Conservation (phyloP, 2,329 filamentous ascomycete genomes). For the Phyllosticta citrichinensis region DNA sequence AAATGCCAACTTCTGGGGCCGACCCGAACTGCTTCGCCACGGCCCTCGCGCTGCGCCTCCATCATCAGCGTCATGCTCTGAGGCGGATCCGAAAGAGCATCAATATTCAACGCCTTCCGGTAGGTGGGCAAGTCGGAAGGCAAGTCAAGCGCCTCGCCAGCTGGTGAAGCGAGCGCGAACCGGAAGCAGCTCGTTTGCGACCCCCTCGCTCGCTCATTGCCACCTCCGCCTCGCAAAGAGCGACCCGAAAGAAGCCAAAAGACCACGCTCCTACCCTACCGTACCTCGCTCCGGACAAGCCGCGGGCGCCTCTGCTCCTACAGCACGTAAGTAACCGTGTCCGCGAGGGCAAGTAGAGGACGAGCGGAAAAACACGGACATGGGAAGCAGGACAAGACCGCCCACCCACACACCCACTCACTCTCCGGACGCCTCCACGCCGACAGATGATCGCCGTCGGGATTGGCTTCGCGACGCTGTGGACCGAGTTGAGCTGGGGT, state of each 20-base stretch:
- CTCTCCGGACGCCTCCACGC: neutral
- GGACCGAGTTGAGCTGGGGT: too few species aligned
- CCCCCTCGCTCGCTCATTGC: too few species aligned
- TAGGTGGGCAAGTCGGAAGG: neutral
- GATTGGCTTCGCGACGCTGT: neutral
- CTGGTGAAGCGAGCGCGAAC: neutral
- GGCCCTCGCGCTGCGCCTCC: neutral
- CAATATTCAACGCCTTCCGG: neutral
- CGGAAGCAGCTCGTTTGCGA: neutral
- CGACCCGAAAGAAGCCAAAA: too few species aligned
- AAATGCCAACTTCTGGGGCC: neutral
- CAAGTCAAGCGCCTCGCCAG: neutral
- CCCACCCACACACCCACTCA: neutral
- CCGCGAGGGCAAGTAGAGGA: too few species aligned
- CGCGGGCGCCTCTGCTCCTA: too few species aligned
- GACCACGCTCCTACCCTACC: too few species aligned
- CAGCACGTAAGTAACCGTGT: too few species aligned
- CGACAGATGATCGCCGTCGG: neutral
- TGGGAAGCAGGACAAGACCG: neutral
- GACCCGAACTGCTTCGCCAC: neutral
- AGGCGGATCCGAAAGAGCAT: neutral
- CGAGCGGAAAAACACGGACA: too few species aligned
- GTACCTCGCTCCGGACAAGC: too few species aligned
- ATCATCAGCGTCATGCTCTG: neutral
- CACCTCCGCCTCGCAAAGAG: too few species aligned